Evolutionary conservation across 768 basidiomycete genomes (phyloP).

Genomic region (Termitomyces heimii): DNA sequence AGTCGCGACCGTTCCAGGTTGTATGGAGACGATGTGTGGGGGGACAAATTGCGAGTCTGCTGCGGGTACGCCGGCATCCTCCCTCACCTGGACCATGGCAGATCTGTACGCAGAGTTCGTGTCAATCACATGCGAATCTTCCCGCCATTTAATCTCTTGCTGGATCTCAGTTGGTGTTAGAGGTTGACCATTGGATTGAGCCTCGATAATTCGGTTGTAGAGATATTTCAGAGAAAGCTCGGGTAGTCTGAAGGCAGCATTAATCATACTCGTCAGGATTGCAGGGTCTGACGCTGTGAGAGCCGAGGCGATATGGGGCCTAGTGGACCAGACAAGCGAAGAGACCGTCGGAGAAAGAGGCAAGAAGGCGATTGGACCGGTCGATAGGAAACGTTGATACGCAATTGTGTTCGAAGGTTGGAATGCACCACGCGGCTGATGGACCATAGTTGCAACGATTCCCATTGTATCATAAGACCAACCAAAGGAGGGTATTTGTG

Average conservation of each 20-base stretch:
- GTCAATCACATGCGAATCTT: conserved; percentile 63
- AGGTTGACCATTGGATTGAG: conserved; percentile 34
- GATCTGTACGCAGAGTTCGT: conserved; percentile 59
- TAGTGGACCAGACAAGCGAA: conserved; percentile 94
- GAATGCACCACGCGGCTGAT: conserved; percentile 58
- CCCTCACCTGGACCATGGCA: conserved; percentile 21
- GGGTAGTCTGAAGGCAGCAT: conserved; percentile 86
- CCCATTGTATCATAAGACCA: conserved; percentile 90
- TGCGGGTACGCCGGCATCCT: conserved; percentile 50
- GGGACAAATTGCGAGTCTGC: conserved; percentile 60
- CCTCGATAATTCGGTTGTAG: conserved; percentile 53
- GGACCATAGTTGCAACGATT: conserved; percentile 82
- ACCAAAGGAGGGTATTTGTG: conserved; percentile 81
- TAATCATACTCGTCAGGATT: conserved; percentile 71
- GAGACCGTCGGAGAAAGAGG: conserved; percentile 75
- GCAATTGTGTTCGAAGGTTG: conserved; percentile 71
- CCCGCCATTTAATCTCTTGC: conserved; percentile 69
- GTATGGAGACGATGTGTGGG: conserved; percentile 67
- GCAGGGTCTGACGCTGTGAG: conserved; percentile 60
- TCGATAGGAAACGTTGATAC: conserved; percentile 92
- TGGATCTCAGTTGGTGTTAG: conserved; percentile 44
- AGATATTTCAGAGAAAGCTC: conserved; percentile 67
- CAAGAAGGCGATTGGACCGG: conserved; percentile 93
- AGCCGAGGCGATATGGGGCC: conserved; percentile 66
- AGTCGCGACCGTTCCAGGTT: conserved; percentile 70